Evolutionary conservation across 306 rosid species (phyloP).

Genomic region (Delonix regia): DNA sequence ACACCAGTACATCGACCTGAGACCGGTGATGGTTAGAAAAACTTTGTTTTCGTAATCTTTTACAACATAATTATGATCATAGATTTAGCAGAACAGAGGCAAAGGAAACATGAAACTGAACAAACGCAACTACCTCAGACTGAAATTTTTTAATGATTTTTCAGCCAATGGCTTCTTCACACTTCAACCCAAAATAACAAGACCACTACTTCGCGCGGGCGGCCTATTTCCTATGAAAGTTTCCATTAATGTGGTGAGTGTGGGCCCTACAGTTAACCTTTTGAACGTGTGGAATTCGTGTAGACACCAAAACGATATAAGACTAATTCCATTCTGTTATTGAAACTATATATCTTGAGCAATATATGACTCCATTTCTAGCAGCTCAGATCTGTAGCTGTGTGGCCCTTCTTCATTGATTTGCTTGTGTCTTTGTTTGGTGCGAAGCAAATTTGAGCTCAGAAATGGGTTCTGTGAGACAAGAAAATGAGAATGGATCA

Average conservation of each 20-base stretch:
- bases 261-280: neutral
- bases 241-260: neutral
- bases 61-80: neutral
- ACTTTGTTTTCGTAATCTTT: neutral
- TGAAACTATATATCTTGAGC: neutral
- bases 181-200: neutral
- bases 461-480: slow-evolving; percentile 24
- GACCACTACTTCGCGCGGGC: slow-evolving; percentile 15
- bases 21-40: no score
- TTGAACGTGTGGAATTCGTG: slow-evolving; percentile 39
- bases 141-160: neutral
- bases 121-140: slow-evolving; percentile 14
- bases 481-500: neutral
- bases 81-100: neutral
- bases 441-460: neutral
- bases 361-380: neutral
- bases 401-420: neutral
- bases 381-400: neutral
- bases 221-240: neutral
- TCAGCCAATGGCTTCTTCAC: neutral
- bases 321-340: neutral
- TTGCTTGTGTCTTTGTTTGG: no score
- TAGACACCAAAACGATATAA: neutral
- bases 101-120: slow-evolving; percentile 31
- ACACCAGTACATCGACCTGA: no score